phyloP scores from a whole-genome alignment of 2,329 filamentous ascomycete genomes.

The Samsoniella hepiali region DNA sequence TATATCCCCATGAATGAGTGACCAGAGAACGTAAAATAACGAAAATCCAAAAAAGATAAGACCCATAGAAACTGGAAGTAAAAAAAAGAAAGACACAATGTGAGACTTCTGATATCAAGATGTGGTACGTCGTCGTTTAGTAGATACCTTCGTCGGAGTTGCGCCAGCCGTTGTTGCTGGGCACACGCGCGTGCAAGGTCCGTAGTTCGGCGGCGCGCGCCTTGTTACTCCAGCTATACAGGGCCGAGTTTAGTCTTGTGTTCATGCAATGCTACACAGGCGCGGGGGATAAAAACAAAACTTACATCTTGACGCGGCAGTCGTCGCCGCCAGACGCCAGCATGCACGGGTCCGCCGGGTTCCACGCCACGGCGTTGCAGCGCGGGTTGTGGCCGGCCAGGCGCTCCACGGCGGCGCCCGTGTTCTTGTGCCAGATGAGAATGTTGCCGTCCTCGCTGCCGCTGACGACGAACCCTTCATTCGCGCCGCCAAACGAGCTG shows the following conservation, averaged over 20 bases:
- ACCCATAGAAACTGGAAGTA: neutral
- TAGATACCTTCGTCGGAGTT: neutral
- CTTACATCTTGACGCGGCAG: slow-evolving; percentile 78
- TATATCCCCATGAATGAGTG: no score
- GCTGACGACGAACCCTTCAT: slow-evolving; percentile 86
- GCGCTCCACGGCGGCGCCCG: slow-evolving; percentile 70
- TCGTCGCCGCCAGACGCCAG: slow-evolving; percentile 94
- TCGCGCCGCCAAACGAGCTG: slow-evolving; percentile 80
- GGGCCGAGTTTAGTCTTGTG: neutral
- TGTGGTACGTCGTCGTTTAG: neutral
- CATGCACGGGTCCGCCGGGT: slow-evolving; percentile 75
- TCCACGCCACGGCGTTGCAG: slow-evolving; percentile 89
- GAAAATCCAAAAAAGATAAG: neutral
- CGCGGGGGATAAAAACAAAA: neutral
- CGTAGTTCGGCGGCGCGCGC: slow-evolving; percentile 23
- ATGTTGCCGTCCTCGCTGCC: slow-evolving; percentile 80
- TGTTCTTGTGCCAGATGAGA: slow-evolving; percentile 88
- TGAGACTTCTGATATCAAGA: neutral
- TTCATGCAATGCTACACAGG: no score
- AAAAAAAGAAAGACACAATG: neutral
- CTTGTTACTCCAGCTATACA: slow-evolving; percentile 28
- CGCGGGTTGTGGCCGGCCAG: slow-evolving; percentile 71
- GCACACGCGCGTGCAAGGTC: slow-evolving; percentile 16
- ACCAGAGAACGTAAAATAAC: neutral
- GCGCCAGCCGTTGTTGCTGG: slow-evolving; percentile 23